These are phyloP conservation scores for Ramaria sp. DNA, from an alignment of 768 basidiomycete species.

Conservation along the genomic window DNA sequence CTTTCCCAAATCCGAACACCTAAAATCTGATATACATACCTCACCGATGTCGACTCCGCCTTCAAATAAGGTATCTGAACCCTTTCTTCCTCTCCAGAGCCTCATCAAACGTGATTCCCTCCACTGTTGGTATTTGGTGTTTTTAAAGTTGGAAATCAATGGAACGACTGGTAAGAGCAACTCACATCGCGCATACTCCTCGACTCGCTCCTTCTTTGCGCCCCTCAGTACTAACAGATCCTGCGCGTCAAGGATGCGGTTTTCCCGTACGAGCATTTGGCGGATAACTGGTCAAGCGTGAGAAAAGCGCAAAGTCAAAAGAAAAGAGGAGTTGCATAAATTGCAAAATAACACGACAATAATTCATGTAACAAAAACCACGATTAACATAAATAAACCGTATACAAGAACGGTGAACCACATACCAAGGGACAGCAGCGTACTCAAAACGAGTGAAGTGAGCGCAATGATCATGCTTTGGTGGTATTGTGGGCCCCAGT, in stretches of 20 bases:
- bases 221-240: constrained; percentile 34
- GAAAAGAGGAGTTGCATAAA: no score
- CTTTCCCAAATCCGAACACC: no score
- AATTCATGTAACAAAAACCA: no score
- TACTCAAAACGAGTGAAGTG: constrained; percentile 19
- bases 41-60: no score
- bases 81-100: constrained; percentile 45
- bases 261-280: constrained; percentile 34
- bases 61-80: constrained; percentile 46
- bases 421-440: constrained; percentile 14
- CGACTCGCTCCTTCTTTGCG: constrained; percentile 37
- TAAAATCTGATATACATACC: no score
- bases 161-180: not conserved
- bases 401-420: not conserved
- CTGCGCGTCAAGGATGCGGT: constrained; percentile 37
- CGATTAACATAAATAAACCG: not conserved
- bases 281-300: constrained; percentile 28
- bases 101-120: constrained; percentile 49
- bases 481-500: constrained; percentile 55
- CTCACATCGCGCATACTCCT: constrained; percentile 37
- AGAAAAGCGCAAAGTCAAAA: not conserved
- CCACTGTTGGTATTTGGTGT: constrained; percentile 19
- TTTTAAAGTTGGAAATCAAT: not conserved
- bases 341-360: no score
- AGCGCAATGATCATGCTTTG: constrained; percentile 46